These are phyloP conservation scores for Penicillium psychrofluorescens DNA, from an alignment of 495 filamentous ascomycete genomes.

Conservation along the genomic window DNA sequence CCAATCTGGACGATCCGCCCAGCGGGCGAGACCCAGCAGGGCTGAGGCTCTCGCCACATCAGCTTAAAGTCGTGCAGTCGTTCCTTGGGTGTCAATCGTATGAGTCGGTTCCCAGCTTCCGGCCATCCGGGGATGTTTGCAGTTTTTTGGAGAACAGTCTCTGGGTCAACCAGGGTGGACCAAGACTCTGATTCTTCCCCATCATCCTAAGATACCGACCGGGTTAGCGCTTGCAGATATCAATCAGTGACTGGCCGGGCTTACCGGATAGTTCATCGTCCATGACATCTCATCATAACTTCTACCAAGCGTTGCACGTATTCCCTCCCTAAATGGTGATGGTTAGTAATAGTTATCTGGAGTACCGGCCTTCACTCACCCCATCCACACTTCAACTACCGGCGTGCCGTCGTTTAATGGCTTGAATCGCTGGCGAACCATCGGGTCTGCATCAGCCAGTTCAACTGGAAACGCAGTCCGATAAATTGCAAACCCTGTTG, in stretches of 20 bases:
- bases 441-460: conserved; percentile 1
- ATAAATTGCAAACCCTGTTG: conserved; percentile 9
- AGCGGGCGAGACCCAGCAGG: conserved; percentile 51
- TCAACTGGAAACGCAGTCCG: conserved; percentile 5
- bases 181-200: not conserved
- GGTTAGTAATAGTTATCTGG: too few species aligned
- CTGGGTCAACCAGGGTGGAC: not conserved
- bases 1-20: conserved; percentile 55
- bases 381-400: conserved; percentile 7
- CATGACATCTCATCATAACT: conserved; percentile 1
- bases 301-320: not conserved
- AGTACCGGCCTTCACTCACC: not conserved
- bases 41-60: conserved; percentile 53
- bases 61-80: conserved; percentile 3
- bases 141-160: conserved; percentile 1
- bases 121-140: conserved; percentile 5
- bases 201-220: not conserved
- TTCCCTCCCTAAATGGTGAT: not conserved
- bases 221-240: too few species aligned
- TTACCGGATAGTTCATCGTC: conserved; percentile 3
- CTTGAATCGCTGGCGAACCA: conserved; percentile 1
- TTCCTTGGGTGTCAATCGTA: conserved; percentile 1
- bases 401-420: conserved; percentile 1
- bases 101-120: conserved; percentile 3
- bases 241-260: not conserved